Evolutionary conservation across 2,329 filamentous ascomycete genomes (phyloP).

Genomic region (Amesomyces nigricolor): DNA sequence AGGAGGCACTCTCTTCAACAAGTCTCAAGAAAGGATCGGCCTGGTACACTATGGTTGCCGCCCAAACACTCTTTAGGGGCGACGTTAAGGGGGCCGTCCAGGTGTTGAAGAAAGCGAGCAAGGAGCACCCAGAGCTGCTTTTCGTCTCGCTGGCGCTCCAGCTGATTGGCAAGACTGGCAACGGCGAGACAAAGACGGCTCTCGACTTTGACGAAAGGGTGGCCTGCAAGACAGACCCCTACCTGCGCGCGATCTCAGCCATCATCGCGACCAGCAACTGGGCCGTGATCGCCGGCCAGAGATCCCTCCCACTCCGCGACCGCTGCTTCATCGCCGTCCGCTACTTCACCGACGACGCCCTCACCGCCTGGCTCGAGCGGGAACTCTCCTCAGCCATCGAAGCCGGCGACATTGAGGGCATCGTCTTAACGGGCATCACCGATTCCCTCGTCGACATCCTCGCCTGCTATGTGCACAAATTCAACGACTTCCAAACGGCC

Average conservation of each 20-base stretch:
- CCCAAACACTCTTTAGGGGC: conserved; percentile 68
- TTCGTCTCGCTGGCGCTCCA: conserved; percentile 65
- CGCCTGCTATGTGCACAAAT: conserved; percentile 68
- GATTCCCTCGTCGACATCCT: conserved; percentile 69
- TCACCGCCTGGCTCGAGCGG: conserved; percentile 62
- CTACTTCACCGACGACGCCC: conserved; percentile 56
- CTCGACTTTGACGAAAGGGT: conserved; percentile 55
- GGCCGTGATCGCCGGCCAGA: conserved; percentile 66
- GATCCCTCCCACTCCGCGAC: conserved; percentile 67
- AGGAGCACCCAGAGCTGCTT: conserved; percentile 56
- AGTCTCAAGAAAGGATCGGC: conserved; percentile 46
- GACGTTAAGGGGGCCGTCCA: conserved; percentile 62
- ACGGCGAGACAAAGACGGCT: conserved; percentile 41
- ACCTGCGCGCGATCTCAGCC: conserved; percentile 72
- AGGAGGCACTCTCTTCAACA: conserved; percentile 39
- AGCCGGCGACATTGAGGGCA: conserved; percentile 68
- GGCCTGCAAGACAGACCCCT: conserved; percentile 65
- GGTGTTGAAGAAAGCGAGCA: conserved; percentile 62
- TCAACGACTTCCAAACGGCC: conserved; percentile 72
- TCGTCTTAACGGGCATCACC: conserved; percentile 72
- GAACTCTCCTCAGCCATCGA: conserved; percentile 56
- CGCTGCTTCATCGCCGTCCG: conserved; percentile 68
- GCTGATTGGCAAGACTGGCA: conserved; percentile 50
- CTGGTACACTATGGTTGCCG: conserved; percentile 67
- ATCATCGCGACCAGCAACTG: conserved; percentile 74